Percentiles rank a stretch among this genome's conserved stretches.
phyloP scores from a whole-genome alignment of 169 alveolate genomes.

The Neospora caninum region DNA sequence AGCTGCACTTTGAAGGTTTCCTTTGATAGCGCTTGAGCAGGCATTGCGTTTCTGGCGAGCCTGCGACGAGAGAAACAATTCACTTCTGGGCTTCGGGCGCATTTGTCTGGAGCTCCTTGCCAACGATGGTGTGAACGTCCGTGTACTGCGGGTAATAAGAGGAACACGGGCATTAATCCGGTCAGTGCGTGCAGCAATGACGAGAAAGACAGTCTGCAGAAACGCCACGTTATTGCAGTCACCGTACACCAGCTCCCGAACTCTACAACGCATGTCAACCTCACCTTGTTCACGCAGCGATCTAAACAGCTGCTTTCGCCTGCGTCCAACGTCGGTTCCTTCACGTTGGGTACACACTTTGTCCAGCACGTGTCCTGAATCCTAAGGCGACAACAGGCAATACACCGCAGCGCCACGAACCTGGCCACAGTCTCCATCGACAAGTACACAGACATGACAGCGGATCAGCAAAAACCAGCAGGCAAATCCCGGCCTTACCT shows the following conservation, averaged over 20 bases:
- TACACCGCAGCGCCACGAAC: background rate
- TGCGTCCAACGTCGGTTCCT: constrained; percentile 53
- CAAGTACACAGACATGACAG: background rate
- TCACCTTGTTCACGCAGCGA: constrained; percentile 62
- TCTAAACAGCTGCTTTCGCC: constrained; percentile 68
- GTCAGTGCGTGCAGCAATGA: background rate
- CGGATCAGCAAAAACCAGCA: background rate
- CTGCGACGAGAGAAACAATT: background rate
- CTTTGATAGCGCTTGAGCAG: background rate
- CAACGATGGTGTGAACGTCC: constrained; percentile 65
- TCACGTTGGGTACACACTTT: constrained; percentile 66
- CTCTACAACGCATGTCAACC: background rate
- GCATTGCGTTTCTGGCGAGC: background rate
- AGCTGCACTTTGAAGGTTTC: background rate
- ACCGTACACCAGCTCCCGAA: no score
- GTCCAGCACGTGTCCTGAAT: constrained; percentile 67
- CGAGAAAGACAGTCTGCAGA: background rate
- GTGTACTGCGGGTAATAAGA: constrained; percentile 49
- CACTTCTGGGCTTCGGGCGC: background rate
- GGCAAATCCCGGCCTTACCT: constrained; percentile 32
- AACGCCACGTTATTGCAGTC: no score
- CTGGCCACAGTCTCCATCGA: no score
- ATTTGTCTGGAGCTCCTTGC: constrained; percentile 61
- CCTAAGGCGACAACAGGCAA: constrained; percentile 6
- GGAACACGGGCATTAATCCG: background rate